Conservation (phyloP, 768 basidiomycete species). For the Pleurotus platypus region DNA sequence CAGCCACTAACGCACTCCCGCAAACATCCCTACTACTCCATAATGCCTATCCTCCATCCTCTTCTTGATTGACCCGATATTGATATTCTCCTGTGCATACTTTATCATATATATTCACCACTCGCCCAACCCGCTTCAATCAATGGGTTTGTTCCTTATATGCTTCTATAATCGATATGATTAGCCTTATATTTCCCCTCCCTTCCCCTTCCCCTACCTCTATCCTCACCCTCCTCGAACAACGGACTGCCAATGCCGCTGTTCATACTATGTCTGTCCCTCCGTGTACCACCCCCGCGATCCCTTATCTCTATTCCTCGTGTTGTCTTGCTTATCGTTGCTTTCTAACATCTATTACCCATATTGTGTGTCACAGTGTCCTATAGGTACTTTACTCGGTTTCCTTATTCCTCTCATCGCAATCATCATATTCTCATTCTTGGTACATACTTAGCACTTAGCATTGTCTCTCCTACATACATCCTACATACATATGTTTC, state of each 20-base stretch:
- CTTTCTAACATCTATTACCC: neutral
- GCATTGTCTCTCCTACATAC: neutral
- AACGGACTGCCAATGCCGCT: neutral
- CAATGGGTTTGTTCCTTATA: neutral
- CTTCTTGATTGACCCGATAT: too few species aligned
- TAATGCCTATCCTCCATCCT: neutral
- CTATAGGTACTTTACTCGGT: neutral
- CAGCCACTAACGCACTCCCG: neutral
- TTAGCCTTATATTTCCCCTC: neutral
- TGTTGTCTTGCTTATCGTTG: constrained; percentile 5
- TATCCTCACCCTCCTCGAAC: neutral
- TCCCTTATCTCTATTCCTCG: neutral
- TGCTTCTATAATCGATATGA: neutral
- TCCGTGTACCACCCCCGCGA: neutral
- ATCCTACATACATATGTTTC: neutral
- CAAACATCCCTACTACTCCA: neutral
- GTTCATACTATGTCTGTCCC: neutral
- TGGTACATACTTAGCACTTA: neutral
- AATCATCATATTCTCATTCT: neutral
- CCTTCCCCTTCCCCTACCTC: neutral
- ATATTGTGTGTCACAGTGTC: too few species aligned
- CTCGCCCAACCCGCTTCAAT: too few species aligned
- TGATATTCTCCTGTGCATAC: neutral
- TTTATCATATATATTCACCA: neutral
- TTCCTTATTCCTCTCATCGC: neutral